These are phyloP conservation scores for Galerina sulciceps DNA, from an alignment of 768 basidiomycete species.

Conservation along the genomic window DNA sequence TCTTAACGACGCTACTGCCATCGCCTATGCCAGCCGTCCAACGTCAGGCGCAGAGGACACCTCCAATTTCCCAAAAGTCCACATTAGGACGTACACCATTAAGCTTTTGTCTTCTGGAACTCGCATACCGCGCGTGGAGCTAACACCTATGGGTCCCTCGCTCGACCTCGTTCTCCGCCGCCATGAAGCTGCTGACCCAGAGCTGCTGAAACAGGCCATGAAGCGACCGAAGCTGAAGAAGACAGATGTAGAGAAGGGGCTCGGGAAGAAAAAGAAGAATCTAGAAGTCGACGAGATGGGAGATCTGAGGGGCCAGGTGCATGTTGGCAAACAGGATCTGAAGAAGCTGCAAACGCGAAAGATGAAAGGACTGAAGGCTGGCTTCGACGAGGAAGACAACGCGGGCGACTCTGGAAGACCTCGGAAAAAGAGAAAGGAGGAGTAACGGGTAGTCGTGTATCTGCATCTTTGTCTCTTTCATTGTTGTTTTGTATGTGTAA, in stretches of 20 bases:
- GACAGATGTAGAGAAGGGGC: slow-evolving; percentile 80
- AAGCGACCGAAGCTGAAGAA: slow-evolving; percentile 88
- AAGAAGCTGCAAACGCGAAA: slow-evolving; percentile 86
- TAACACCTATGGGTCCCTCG: slow-evolving; percentile 89
- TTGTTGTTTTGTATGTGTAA: not conserved
- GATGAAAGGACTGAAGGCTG: slow-evolving; percentile 88
- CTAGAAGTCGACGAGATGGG: slow-evolving; percentile 98
- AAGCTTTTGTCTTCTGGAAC: slow-evolving; percentile 77
- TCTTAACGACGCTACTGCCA: slow-evolving; percentile 46
- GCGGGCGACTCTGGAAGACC: slow-evolving; percentile 16
- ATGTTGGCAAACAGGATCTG: slow-evolving; percentile 90
- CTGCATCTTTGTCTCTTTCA: not conserved
- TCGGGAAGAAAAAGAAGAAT: slow-evolving; percentile 95
- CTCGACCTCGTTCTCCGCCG: slow-evolving; percentile 84
- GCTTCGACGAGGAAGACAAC: slow-evolving; percentile 17
- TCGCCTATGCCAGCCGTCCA: slow-evolving; percentile 24
- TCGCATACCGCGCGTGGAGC: slow-evolving; percentile 79
- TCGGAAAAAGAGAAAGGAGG: slow-evolving; percentile 22
- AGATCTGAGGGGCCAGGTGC: slow-evolving; percentile 88
- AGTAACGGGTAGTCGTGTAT: slow-evolving; percentile 1
- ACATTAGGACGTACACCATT: slow-evolving; percentile 86
- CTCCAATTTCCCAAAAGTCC: slow-evolving; percentile 73
- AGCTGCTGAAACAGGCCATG: slow-evolving; percentile 81
- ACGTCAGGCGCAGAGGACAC: slow-evolving; percentile 38
- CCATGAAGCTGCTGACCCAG: slow-evolving; percentile 74